Conservation (phyloP, 345 rosid species). For the Camelina neglecta region DNA sequence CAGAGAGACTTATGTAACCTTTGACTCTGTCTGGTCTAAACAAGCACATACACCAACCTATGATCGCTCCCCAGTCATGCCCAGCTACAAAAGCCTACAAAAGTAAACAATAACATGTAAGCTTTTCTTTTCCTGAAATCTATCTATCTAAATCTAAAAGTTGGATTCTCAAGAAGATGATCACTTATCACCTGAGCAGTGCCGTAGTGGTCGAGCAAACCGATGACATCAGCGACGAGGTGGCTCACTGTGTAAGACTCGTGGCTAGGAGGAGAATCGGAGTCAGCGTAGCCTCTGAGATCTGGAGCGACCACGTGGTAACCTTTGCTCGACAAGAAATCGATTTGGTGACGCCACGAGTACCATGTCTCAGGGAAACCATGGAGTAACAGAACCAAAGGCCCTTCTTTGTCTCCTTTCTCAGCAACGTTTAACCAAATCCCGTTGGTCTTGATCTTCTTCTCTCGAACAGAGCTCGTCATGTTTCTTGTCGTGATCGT, state of each 20-base stretch:
- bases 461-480: slow-evolving; percentile 47
- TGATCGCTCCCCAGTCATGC: slow-evolving; percentile 72
- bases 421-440: slow-evolving; percentile 58
- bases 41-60: slow-evolving; percentile 59
- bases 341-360: slow-evolving; percentile 78
- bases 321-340: slow-evolving; percentile 56
- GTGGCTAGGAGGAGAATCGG: slow-evolving; percentile 57
- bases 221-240: slow-evolving; percentile 61
- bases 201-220: slow-evolving; percentile 57
- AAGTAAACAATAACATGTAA: neutral
- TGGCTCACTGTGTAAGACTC: slow-evolving; percentile 57
- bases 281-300: slow-evolving; percentile 67
- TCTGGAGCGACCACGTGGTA: slow-evolving; percentile 75
- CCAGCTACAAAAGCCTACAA: slow-evolving; percentile 69
- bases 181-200: slow-evolving; percentile 51
- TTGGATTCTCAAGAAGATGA: slow-evolving; percentile 18
- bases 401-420: slow-evolving; percentile 58
- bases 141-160: neutral
- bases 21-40: slow-evolving; percentile 64
- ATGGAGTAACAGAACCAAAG: slow-evolving; percentile 63
- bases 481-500: slow-evolving; percentile 31
- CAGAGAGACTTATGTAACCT: slow-evolving; percentile 54
- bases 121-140: neutral
- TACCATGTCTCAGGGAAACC: slow-evolving; percentile 84
- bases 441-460: slow-evolving; percentile 56